Evolutionary conservation across 192 early-diverging fungal genomes (phyloP), one percentile per base, ranked within the genome.

Genomic region (Paraglomus occultum): DNA sequence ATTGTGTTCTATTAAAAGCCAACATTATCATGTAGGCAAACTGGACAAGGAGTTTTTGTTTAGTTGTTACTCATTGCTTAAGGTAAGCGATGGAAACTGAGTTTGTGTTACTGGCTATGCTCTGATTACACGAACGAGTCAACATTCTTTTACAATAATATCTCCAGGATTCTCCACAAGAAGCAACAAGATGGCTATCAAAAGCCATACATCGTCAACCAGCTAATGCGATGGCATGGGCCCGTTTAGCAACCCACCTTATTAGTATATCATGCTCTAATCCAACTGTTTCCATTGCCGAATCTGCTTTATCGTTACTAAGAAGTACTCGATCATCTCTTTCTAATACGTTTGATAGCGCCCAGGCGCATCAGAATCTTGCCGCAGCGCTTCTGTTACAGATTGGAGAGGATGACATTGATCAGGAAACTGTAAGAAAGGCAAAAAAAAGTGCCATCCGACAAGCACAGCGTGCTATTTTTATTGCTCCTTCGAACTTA

Each of bases 151-250:
- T 40, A 31, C 31, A 31, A 31, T 47, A 45, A 43, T 64, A 58
- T 22, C 14, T 42, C 38, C n/a, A 77, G 76, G 67, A 64, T 39
- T 50, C 63, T 8, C 51, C 44, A 12, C 45, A 54, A 17, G 11
- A 62, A 47, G 71, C 82, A 14, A 80, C 72, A 47, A 49, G 70
- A 14, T 63, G 74, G 4, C 43, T 84, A 15, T 66, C 78, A 2
- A 84, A 75, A 67, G 73, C 78, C 17, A 69, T 84, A 1, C 82
- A 78, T 20, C 73, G 78, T 42, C 63, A 61, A n/a, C 82, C 82
- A 22, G 57, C 71, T 10, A 69, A 82, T 17, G 73, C 77, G 8
- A 23, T 45, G 5, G 51, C 72, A 7, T 84, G 82, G 82, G 67
- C 48, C 17, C 66, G 74, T 45, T 59, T 84, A 22, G 70, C 80